Percentiles rank a stretch among this genome's conserved stretches.
phyloP scores from a whole-genome alignment of 2,329 filamentous ascomycete species.

The Apiospora arundinis region DNA sequence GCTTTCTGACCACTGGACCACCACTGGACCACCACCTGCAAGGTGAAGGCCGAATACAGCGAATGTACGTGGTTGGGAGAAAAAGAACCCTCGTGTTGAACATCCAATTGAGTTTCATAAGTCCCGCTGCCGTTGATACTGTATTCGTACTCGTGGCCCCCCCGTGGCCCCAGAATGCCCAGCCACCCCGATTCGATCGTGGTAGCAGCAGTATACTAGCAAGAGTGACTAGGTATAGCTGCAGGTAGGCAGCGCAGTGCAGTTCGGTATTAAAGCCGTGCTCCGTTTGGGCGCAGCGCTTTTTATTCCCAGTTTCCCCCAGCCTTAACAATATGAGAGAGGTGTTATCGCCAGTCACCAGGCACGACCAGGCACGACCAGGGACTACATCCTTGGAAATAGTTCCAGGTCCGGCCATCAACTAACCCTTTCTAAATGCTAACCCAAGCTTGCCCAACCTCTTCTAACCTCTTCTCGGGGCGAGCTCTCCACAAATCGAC shows the following conservation, averaged over 20 bases:
- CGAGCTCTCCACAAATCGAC: neutral
- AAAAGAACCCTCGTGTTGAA: constrained; percentile 4
- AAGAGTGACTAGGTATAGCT: no score
- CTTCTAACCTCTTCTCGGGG: constrained; percentile 8
- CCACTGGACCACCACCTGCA: no score
- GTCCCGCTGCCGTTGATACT: constrained; percentile 10
- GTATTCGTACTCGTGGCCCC: neutral
- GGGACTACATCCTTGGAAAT: neutral
- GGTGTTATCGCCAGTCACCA: neutral
- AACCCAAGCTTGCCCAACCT: neutral
- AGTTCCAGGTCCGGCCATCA: neutral
- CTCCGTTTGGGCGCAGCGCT: neutral
- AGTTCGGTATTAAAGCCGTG: constrained; percentile 5
- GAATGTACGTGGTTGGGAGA: constrained; percentile 25
- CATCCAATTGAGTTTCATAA: constrained; percentile 26
- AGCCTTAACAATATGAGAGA: neutral
- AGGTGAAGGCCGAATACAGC: constrained; percentile 11
- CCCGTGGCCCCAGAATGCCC: constrained; percentile 24
- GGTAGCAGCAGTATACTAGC: neutral
- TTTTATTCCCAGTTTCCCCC: neutral
- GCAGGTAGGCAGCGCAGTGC: neutral
- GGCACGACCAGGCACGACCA: no score
- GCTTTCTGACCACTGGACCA: constrained; percentile 24
- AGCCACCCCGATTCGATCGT: constrained; percentile 22
- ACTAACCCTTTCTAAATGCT: neutral